phyloP scores from a whole-genome alignment of 768 basidiomycete genomes.

The Leccinum sublutescens region DNA sequence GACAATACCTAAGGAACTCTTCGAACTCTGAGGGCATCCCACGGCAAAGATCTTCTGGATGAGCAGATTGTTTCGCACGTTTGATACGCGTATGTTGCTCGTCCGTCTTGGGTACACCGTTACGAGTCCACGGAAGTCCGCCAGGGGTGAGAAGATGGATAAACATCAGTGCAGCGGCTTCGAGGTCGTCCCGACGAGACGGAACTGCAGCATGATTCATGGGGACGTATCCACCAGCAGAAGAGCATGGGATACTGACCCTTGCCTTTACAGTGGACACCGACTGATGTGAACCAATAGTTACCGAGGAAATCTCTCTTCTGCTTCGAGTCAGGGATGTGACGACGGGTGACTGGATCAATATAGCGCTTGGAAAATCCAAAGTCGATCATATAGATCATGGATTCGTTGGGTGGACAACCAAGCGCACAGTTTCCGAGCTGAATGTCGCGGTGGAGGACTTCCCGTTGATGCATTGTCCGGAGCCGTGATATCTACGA shows the following conservation, averaged over 20 bases:
- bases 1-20: constrained; percentile 71
- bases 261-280: constrained; percentile 75
- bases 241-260: constrained; percentile 40
- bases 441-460: constrained; percentile 78
- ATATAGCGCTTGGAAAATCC: constrained; percentile 81
- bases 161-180: constrained; percentile 75
- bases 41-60: constrained; percentile 64
- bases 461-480: constrained; percentile 70
- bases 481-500: constrained; percentile 67
- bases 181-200: constrained; percentile 75
- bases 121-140: constrained; percentile 75
- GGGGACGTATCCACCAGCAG: constrained; percentile 16
- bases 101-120: constrained; percentile 73
- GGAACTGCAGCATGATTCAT: constrained; percentile 50
- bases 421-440: constrained; percentile 76
- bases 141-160: constrained; percentile 77
- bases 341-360: constrained; percentile 59
- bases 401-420: constrained; percentile 51
- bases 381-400: constrained; percentile 83
- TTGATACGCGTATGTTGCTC: constrained; percentile 62
- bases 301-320: constrained; percentile 80
- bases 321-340: constrained; percentile 65
- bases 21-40: constrained; percentile 72
- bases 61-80: constrained; percentile 57
- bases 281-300: constrained; percentile 81